phyloP scores from a whole-genome alignment of 164 flowering plant species.

The Umbilicus rupestris region DNA sequence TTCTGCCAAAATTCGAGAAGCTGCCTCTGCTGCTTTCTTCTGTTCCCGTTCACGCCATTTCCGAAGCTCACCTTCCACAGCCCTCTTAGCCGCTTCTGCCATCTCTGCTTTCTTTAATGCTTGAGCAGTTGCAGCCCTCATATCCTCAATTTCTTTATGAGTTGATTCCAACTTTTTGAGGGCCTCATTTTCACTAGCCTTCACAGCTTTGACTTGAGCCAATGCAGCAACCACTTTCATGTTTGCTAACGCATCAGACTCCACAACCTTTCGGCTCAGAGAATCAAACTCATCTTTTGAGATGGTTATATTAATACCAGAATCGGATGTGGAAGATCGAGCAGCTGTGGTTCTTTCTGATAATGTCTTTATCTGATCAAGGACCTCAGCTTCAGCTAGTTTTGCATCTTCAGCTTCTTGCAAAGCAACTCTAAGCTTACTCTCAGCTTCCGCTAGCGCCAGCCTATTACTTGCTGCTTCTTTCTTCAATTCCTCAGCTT shows the following conservation, averaged over 20 bases:
- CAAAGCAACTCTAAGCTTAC: conserved; percentile 42
- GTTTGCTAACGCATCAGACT: conserved; percentile 58
- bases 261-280: conserved; percentile 65
- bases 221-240: conserved; percentile 88
- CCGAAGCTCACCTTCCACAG: conserved; percentile 53
- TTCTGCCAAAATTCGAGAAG: conserved; percentile 53
- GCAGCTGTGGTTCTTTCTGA: conserved; percentile 62
- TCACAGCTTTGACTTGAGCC: conserved; percentile 88
- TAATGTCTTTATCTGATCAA: conserved; percentile 47
- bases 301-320: conserved; percentile 55
- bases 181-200: conserved; percentile 80
- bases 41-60: conserved; percentile 82
- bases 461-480: conserved; percentile 42
- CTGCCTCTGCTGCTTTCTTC: conserved; percentile 76
- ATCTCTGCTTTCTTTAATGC: conserved; percentile 73
- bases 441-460: conserved; percentile 57
- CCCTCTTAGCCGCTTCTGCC: conserved; percentile 84
- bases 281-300: conserved; percentile 69
- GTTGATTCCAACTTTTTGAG: conserved; percentile 54
- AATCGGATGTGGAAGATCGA: conserved; percentile 58
- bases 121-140: conserved; percentile 53
- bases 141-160: conserved; percentile 65
- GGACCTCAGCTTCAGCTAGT: conserved; percentile 56
- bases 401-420: conserved; percentile 86
- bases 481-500: conserved; percentile 53